Evolutionary conservation across 176 grass and related monocot species (phyloP).

Genomic region (Dactylis glomerata): DNA sequence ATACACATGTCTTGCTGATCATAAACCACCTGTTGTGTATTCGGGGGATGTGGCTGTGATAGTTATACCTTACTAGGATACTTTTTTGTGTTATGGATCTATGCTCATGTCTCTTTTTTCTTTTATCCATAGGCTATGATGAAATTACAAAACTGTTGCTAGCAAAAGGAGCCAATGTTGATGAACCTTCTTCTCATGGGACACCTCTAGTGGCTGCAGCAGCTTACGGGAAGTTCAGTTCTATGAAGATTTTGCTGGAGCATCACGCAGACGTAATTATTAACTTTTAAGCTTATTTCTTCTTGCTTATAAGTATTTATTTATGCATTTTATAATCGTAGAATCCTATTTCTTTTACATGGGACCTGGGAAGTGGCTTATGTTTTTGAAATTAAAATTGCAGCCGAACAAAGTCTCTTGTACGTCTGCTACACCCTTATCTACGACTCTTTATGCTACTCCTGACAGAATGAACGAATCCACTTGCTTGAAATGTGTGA

Average conservation of each 20-base stretch:
- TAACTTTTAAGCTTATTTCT: neutral
- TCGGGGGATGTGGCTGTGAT: no score
- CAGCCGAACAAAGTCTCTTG: slow-evolving; percentile 7
- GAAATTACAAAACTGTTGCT: slow-evolving; percentile 23
- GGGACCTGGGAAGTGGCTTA: neutral
- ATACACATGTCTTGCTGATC: neutral
- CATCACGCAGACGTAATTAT: slow-evolving; percentile 38
- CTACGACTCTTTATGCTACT: neutral
- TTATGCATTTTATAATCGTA: neutral
- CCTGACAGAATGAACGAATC: neutral
- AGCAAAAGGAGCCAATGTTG: slow-evolving; percentile 31
- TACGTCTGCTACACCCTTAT: neutral
- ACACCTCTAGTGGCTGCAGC: slow-evolving; percentile 32
- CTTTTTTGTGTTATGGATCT: no score
- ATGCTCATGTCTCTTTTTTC: no score
- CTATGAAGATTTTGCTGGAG: slow-evolving; percentile 42
- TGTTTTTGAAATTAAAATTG: neutral
- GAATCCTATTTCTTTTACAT: neutral
- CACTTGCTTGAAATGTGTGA: neutral
- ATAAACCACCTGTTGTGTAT: neutral
- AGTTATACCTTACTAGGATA: no score
- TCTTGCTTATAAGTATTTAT: neutral
- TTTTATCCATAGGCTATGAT: slow-evolving; percentile 28
- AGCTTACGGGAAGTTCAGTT: slow-evolving; percentile 6
- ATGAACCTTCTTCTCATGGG: slow-evolving; percentile 18